Percentiles rank a stretch among this genome's conserved stretches.
Conservation (phyloP, 2,329 filamentous ascomycete genomes). For the Venturia oleaginea region DNA sequence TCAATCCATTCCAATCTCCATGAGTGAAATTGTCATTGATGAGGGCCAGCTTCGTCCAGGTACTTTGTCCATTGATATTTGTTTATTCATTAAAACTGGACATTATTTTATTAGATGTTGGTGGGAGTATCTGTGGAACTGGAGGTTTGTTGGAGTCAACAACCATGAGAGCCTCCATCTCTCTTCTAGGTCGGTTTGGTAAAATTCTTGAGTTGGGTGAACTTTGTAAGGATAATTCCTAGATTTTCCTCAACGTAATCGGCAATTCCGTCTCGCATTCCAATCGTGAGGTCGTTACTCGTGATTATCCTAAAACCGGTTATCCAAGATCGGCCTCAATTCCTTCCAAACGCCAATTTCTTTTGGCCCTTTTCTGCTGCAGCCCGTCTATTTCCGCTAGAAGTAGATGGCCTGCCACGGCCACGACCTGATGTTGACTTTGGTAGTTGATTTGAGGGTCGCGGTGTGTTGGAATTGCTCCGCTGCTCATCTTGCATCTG, state of each 20-base stretch:
- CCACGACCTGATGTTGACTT: slow-evolving; percentile 10
- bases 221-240: not conserved
- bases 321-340: slow-evolving; percentile 5
- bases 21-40: not conserved
- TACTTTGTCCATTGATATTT: not conserved
- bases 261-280: not conserved
- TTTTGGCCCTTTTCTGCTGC: slow-evolving; percentile 14
- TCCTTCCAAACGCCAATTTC: slow-evolving; percentile 14
- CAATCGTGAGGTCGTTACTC: not conserved
- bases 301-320: not conserved
- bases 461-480: slow-evolving; percentile 32
- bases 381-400: not conserved
- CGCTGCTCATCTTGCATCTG: slow-evolving; percentile 29
- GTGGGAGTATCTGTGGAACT: not conserved
- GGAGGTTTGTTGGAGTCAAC: not conserved
- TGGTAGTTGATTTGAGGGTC: slow-evolving; percentile 17
- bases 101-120: not conserved
- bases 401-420: not conserved
- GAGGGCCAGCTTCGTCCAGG: not conserved
- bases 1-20: not conserved
- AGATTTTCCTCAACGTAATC: not conserved
- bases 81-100: not conserved
- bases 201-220: not conserved
- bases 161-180: not conserved
- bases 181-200: not conserved